Percentiles rank a stretch among this genome's conserved stretches.
Conservation (phyloP, 176 grass and related monocot genomes). For the Zoysia pacifica region DNA sequence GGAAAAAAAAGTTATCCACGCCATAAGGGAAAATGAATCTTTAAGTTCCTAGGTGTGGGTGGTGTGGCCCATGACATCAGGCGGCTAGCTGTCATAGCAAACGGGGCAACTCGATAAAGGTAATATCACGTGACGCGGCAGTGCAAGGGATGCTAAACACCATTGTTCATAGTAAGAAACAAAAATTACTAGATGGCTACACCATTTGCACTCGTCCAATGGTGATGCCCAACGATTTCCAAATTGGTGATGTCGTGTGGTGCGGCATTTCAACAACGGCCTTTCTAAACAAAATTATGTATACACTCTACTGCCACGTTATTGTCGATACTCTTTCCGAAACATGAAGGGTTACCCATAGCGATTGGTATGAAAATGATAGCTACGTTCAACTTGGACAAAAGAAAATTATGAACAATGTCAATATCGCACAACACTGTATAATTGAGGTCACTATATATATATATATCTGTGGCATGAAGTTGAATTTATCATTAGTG, state of each 20-base stretch:
- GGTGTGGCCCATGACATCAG: too few species aligned
- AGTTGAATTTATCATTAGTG: neutral
- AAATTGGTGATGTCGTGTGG: neutral
- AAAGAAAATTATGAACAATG: neutral
- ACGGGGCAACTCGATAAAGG: neutral
- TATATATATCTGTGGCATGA: slow-evolving; percentile 17
- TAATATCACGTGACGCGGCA: neutral
- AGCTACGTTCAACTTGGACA: slow-evolving; percentile 4
- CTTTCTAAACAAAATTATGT: neutral
- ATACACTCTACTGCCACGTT: neutral
- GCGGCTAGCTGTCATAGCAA: neutral
- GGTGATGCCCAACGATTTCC: neutral
- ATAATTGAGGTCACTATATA: slow-evolving; percentile 36
- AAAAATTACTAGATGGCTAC: neutral
- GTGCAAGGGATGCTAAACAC: neutral
- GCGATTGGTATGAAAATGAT: neutral
- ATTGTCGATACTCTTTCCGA: neutral
- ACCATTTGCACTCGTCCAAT: neutral
- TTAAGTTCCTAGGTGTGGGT: too few species aligned
- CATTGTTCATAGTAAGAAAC: too few species aligned
- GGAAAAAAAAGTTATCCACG: neutral
- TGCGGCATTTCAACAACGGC: neutral
- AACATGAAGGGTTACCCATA: slow-evolving; percentile 14
- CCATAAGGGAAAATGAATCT: too few species aligned
- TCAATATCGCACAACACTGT: neutral